Evolutionary conservation across 495 filamentous ascomycete species (phyloP).

Genomic region (Lasiosphaeris hirsuta): DNA sequence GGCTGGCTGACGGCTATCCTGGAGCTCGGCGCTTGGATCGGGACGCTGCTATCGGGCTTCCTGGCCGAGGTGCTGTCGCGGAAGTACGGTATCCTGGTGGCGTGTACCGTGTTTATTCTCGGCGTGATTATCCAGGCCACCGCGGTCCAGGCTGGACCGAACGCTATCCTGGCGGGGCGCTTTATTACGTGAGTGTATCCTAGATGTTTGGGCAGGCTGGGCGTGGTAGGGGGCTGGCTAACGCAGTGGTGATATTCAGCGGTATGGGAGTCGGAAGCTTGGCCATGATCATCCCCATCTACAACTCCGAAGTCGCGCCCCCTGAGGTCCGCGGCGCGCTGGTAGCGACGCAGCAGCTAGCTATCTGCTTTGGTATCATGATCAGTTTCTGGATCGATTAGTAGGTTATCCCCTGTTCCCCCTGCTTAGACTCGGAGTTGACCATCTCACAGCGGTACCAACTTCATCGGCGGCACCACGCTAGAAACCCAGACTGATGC

Average conservation of each 20-base stretch:
- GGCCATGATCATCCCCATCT: slow-evolving; percentile 64
- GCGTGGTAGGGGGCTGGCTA: neutral
- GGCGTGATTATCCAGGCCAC: slow-evolving; percentile 73
- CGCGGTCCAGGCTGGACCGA: slow-evolving; percentile 51
- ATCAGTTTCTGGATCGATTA: slow-evolving; percentile 84
- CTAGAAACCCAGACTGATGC: slow-evolving; percentile 58
- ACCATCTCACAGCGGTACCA: slow-evolving; percentile 47
- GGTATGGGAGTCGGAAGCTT: slow-evolving; percentile 71
- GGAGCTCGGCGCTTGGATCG: slow-evolving; percentile 79
- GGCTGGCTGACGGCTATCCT: slow-evolving; percentile 80
- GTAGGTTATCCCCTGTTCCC: slow-evolving; percentile 14
- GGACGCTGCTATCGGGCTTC: slow-evolving; percentile 71
- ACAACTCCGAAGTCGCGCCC: slow-evolving; percentile 66
- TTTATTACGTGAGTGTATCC: slow-evolving; percentile 59
- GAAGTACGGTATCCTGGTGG: slow-evolving; percentile 71
- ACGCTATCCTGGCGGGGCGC: slow-evolving; percentile 66
- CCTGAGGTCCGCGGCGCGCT: slow-evolving; percentile 64
- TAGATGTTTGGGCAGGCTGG: neutral
- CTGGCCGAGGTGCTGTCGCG: slow-evolving; percentile 70
- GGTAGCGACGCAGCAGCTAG: slow-evolving; percentile 75
- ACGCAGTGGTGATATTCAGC: slow-evolving; percentile 14
- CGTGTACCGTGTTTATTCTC: slow-evolving; percentile 68
- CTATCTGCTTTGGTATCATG: slow-evolving; percentile 81
- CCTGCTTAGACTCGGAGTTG: neutral
- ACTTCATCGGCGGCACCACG: slow-evolving; percentile 73